Base-by-base conservation (phyloP, 257 asterid genomes). In the Salvia miltiorrhiza region DNA sequence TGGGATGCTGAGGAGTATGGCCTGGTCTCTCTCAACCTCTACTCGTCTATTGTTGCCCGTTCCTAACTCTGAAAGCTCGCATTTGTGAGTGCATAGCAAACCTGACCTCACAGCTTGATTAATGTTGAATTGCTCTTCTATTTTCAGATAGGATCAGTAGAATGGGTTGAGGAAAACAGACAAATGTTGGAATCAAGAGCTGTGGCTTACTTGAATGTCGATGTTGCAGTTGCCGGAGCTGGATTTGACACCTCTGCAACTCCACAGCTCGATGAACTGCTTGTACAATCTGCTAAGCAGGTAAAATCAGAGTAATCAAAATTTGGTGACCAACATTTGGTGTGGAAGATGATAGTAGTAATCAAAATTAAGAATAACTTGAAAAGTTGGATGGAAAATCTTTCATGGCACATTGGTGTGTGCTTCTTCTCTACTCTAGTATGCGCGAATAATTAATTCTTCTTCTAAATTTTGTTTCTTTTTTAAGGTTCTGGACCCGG, bases 1-100 rank as follows among this genome's bases (percentile, higher is more conserved):
- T 92, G 96, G 98, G 98, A 87, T 17, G 96, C 96, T 9, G 96
- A 89, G 83, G 96, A 92, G 78, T 89, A 87, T 56, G 96, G 96
- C 82, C 84, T 89, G 96, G 98, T 92, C 78, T 78, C 71, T 71
- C 75, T 67, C 45, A 53, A 71, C 55, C 73, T 73, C 74, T 55
- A 53, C 16, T 12, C 75, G 39, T 44, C 48, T 24, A 64, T 14
- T 56, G 20, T 43, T 39, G 6, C 66, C 14, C 67, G 33, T 57
- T 8, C 37, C 32, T 5, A 24, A 11, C 35, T 2, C 28, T 10
- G n/a, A 44, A 68, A 14, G 6, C 69, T 44, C 57, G 50, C 37
- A 40, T 41, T 5, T 3, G 12, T 40, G 54, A 39, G 58, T 57
- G 14, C 47, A n/a, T 19, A 30, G n/a, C n/a, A 58, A 47, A 48